A percentile compares a stretch with the other conserved stretches of the same genome.
Conservation (phyloP, 2,329 filamentous ascomycete genomes). For the Tetracladium maxilliforme region DNA sequence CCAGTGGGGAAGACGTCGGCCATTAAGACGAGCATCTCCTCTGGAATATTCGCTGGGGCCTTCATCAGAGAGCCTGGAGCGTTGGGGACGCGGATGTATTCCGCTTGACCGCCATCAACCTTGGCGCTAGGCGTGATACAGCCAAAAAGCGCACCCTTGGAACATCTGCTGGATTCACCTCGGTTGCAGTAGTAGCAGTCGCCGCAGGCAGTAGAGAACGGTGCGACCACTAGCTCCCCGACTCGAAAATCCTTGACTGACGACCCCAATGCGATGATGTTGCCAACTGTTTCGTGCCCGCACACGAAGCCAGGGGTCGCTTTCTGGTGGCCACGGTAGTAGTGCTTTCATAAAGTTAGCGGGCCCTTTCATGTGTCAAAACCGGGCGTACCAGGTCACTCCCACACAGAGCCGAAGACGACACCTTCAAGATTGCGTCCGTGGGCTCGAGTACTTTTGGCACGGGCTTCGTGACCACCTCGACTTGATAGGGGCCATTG, state of each 20-base stretch:
- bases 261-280: slow-evolving; percentile 51
- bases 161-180: too few species aligned
- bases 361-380: too few species aligned
- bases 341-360: slow-evolving; percentile 47
- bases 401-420: slow-evolving; percentile 69
- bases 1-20: slow-evolving; percentile 13
- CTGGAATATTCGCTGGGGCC: slow-evolving; percentile 38
- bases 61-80: slow-evolving; percentile 65
- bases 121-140: too few species aligned
- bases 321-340: slow-evolving; percentile 65
- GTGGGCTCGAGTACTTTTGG: slow-evolving; percentile 53
- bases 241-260: slow-evolving; percentile 52
- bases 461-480: too few species aligned
- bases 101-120: slow-evolving; percentile 69
- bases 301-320: slow-evolving; percentile 45
- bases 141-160: too few species aligned
- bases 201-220: too few species aligned
- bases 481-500: too few species aligned
- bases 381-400: background rate
- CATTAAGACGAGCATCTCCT: slow-evolving; percentile 15
- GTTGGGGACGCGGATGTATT: slow-evolving; percentile 64
- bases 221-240: too few species aligned
- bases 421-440: slow-evolving; percentile 70
- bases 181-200: too few species aligned
- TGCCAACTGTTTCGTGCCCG: slow-evolving; percentile 77